phyloP scores from a whole-genome alignment of 1,139 yeast species.

The Candida tropicalis region DNA sequence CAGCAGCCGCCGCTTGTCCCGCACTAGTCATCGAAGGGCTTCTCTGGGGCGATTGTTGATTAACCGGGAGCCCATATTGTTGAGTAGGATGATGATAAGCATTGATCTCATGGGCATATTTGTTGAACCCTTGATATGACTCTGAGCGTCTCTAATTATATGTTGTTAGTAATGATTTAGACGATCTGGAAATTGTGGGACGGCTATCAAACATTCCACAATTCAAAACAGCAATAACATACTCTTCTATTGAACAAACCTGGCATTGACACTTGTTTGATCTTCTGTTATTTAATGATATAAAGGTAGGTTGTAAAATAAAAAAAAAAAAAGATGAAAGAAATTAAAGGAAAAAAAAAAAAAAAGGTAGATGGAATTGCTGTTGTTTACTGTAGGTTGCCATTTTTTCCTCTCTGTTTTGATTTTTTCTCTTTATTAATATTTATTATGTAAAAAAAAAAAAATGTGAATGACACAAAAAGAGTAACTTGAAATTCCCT shows the following conservation, averaged over 20 bases:
- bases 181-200: neutral
- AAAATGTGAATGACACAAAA: too few species aligned
- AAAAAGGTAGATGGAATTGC: neutral
- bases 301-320: neutral
- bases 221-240: too few species aligned
- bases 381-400: neutral
- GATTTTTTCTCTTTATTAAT: neutral
- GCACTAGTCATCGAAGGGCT: conserved; percentile 36
- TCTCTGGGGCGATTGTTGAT: conserved; percentile 14
- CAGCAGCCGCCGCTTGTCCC: conserved; percentile 52
- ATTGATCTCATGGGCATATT: conserved; percentile 37
- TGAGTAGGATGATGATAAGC: conserved; percentile 24
- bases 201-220: too few species aligned
- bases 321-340: neutral
- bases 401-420: neutral
- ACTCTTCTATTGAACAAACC: conserved; percentile 17
- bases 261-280: conserved; percentile 4
- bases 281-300: neutral
- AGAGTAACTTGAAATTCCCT: too few species aligned
- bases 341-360: neutral
- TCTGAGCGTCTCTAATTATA: conserved; percentile 14
- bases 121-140: conserved; percentile 40
- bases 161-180: conserved; percentile 5
- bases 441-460: too few species aligned
- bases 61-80: conserved; percentile 27